Base-by-base conservation (phyloP, 1,139 yeast genomes). In the Blastobotrys illinoisensis region DNA sequence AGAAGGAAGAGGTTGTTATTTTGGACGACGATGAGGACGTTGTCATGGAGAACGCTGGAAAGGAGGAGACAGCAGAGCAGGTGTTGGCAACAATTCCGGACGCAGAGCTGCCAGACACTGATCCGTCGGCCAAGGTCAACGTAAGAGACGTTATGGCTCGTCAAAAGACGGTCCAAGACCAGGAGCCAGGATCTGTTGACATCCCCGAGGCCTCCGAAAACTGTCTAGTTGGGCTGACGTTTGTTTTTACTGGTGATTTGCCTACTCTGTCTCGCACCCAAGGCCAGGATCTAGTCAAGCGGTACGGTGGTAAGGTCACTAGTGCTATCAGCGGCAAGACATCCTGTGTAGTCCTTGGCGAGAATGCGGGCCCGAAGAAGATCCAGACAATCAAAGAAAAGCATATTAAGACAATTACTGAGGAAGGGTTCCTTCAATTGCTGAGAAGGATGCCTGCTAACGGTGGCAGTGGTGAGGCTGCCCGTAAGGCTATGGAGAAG, bases 361-460 rank as follows among this genome's bases (percentile, higher is more conserved):
- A 81, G 51, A 97, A 93, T 62, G 99, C 99, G 1, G 99, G 99
- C 0, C 98, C 98, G 1, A 83, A 90, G n/a, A 93, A 93, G 70
- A 82, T 93, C 50, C 82, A 83, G 62, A 88, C 86, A 65, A 91
- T 95, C 63, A 85, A 81, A 63, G 79, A 81, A 54, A 74, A 85
- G 60, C 79, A 81, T 9, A 81, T 88, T 52, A 91, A 91, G 68
- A 88, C 95, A 26, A 86, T 93, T 56, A 84, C 83, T 64, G 96
- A 93, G 67, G 87, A 81, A 5, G 98, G 98, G 0, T 89, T 93
- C 64, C 71, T 88, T 48, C 81, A 83, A 61, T 75, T 93, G 58
- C 77, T 93, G 53, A 67, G 76, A 14, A 79, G 82, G 9, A 88
- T 91, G 96, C 98, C 99, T 0, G 85, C 85, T 5, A 91, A 86